Evolutionary conservation across 208 protist genomes (phyloP).

Genomic region (Leishmania martiniquensis): DNA sequence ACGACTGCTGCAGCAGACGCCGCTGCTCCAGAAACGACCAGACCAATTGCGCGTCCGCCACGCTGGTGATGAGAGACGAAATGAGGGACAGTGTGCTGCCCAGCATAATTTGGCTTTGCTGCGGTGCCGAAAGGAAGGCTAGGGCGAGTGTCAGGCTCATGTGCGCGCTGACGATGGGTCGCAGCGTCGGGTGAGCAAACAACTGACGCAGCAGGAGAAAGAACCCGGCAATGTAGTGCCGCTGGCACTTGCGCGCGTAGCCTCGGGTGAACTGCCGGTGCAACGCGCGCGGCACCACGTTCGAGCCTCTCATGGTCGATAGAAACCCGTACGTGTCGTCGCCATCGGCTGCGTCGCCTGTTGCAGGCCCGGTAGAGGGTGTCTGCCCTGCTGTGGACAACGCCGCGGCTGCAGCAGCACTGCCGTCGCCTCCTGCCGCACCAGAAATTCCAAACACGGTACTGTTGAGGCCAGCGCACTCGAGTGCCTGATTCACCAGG

Average conservation of each 20-base stretch:
- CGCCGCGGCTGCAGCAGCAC: not conserved
- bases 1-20: conserved; percentile 48
- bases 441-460: conserved; percentile 5
- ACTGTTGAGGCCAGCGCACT: conserved; percentile 68
- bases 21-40: conserved; percentile 67
- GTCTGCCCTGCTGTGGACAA: not conserved
- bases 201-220: conserved; percentile 84
- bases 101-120: conserved; percentile 62
- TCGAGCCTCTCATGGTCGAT: conserved; percentile 11
- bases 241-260: conserved; percentile 65
- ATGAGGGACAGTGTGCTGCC: conserved; percentile 80
- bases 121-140: conserved; percentile 64
- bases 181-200: conserved; percentile 55
- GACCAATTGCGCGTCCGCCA: conserved; percentile 60
- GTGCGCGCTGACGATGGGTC: conserved; percentile 45
- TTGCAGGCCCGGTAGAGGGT: not conserved
- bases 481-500: conserved; percentile 74
- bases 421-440: conserved; percentile 4
- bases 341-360: not conserved
- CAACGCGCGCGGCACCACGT: conserved; percentile 19
- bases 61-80: conserved; percentile 60
- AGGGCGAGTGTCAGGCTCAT: conserved; percentile 63
- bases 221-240: conserved; percentile 65
- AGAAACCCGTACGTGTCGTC: conserved; percentile 16
- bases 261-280: conserved; percentile 65